Percentiles rank a stretch among this genome's conserved stretches.
phyloP scores from a whole-genome alignment of 164 flowering plant species.

The Kalanchoe fedtschenkoi region DNA sequence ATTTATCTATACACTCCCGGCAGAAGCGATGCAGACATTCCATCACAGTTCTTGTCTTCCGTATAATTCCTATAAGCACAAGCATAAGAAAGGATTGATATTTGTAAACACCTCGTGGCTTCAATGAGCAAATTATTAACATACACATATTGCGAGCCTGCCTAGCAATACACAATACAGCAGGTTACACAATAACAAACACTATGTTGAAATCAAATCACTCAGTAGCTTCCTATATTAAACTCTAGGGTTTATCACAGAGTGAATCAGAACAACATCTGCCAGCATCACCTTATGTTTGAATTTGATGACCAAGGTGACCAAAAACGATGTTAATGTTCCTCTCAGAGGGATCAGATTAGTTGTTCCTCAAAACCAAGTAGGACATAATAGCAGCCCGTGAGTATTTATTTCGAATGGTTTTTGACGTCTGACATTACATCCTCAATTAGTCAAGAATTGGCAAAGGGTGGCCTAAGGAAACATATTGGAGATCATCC shows the following conservation, averaged over 20 bases:
- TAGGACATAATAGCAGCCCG: background rate
- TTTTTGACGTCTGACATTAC: background rate
- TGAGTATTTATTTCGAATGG: background rate
- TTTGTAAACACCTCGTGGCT: background rate
- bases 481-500: background rate
- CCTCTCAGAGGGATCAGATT: background rate
- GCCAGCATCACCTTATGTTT: too few relatives aligned
- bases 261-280: too few relatives aligned
- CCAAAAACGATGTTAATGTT: too few relatives aligned
- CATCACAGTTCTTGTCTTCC: conserved; percentile 95
- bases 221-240: too few relatives aligned
- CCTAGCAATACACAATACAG: too few relatives aligned
- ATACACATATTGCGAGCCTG: too few relatives aligned
- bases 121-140: background rate
- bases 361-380: background rate
- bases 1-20: conserved; percentile 96
- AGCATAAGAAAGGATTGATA: background rate
- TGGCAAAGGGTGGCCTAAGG: too few relatives aligned
- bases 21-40: conserved; percentile 98
- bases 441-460: background rate
- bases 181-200: too few relatives aligned
- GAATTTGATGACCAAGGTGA: too few relatives aligned
- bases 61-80: conserved; percentile 54
- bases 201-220: too few relatives aligned
- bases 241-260: too few relatives aligned